These are phyloP conservation scores for Meira nashicola DNA, from an alignment of 1,284 basidiomycete species.

Conservation along the genomic window DNA sequence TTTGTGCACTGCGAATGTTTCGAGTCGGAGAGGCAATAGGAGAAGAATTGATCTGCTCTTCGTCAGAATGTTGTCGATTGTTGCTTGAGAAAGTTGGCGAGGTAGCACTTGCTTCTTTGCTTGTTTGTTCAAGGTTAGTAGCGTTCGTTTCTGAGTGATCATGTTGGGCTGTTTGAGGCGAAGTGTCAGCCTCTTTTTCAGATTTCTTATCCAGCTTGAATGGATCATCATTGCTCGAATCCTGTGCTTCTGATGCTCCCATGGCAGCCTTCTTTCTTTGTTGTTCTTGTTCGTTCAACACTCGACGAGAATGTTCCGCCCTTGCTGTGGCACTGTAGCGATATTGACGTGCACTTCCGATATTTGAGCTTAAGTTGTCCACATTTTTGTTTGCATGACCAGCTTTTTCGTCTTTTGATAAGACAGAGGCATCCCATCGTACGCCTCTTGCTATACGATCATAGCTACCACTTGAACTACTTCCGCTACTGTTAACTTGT, in stretches of 20 bases:
- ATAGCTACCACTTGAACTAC: neutral
- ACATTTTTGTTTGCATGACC: neutral
- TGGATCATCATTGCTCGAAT: neutral
- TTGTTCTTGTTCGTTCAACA: neutral
- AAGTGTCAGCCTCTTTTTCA: neutral
- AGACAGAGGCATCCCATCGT: slow-evolving; percentile 3
- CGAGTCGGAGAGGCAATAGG: slow-evolving; percentile 7
- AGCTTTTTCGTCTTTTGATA: slow-evolving; percentile 10
- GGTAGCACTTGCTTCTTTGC: too few relatives aligned
- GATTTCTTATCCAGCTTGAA: neutral
- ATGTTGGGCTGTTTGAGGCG: neutral
- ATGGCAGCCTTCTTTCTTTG: neutral
- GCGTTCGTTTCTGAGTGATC: neutral
- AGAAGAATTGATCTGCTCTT: slow-evolving; percentile 5
- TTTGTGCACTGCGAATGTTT: slow-evolving; percentile 5
- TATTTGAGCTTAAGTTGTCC: too few relatives aligned
- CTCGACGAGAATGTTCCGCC: too few relatives aligned
- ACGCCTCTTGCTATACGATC: slow-evolving; percentile 5
- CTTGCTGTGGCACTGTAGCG: too few relatives aligned
- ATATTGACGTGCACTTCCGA: too few relatives aligned
- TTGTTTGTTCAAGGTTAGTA: neutral
- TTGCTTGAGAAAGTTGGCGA: neutral
- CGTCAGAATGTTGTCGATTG: slow-evolving; percentile 3
- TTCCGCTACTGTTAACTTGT: slow-evolving; percentile 18
- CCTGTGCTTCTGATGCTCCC: neutral